Evolutionary conservation across 176 grass and related monocot species (phyloP), one percentile per base, ranked within the genome.

Genomic region (Dendrocalamus sinicus): DNA sequence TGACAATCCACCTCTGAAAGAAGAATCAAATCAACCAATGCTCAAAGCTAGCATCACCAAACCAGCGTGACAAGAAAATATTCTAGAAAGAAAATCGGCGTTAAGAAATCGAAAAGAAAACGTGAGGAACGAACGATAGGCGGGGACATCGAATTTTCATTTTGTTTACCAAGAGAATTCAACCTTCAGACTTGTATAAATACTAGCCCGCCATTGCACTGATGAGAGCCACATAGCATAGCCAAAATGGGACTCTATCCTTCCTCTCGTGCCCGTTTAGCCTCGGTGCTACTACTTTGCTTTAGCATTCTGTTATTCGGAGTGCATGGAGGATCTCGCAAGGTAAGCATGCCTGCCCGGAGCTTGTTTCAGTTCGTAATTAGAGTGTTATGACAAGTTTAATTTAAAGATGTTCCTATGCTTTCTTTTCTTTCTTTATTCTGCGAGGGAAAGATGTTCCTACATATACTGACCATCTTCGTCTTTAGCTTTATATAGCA

Each of bases 401-500:
- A 39, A 39, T 48, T 39, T 23, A 24, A 45, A 16, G 12, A 46
- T 12, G 4, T 20, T 24, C 3, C 19, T 39, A 39, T 39, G 0
- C 37, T 39, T 39, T 39, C 37, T 39, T 39, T 39, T 39, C 37
- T 39, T 35, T 0, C 32, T 35, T 32, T 32, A 32, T 32, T 39
- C 5, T 39, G 37, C 37, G 37, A 39, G 37, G 37, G 37, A 39
- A 39, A 39, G 37, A 39, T 5, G 37, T 6, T 39, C 37, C 37
- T 39, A 39, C 37, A 39, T n/a, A 81, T 26, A 5, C 7, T 72
- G 17, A 61, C 24, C 15, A 3, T 32, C 7, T 63, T 1, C n/a
- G 30, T 30, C 16, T 83, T 5, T 10, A 88, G 86, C 64, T 88
- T 5, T 88, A 88, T 9, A 71, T 88, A 48, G 67, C 77, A 2